Base-by-base conservation (phyloP, 352 stramenopile genomes). In the Chrysophaeum taylorii region DNA sequence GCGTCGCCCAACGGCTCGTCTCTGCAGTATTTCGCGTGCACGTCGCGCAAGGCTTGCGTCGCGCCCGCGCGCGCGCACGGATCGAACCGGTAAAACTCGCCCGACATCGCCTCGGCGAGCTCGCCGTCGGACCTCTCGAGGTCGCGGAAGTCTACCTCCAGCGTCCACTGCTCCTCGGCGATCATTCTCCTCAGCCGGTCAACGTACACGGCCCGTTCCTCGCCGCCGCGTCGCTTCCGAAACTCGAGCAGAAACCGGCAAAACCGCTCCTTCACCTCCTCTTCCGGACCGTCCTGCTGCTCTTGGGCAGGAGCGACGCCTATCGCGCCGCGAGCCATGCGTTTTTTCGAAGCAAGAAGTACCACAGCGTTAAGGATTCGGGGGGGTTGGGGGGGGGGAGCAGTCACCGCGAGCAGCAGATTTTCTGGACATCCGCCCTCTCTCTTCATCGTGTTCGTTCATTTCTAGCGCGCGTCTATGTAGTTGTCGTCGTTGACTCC, bases 101-200 rank as follows among this genome's bases (percentile, higher is more conserved):
- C 41, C 70, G 86, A 76, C 27, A 91, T 78, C 18, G 83, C 85
- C 57, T 88, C 78, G 0, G 83, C 81, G 16, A 89, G 64, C 60
- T 89, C 83, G 2, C 69, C 50, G 76, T 89, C 78, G 53, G 81
- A 69, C 21, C 68, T 45, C 0, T 78, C 41, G 0, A 91, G 38
- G 70, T 91, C 82, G 15, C 62, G n/a, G 70, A 82, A 89, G 70
- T 91, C 85, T 2, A 89, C 74, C 72, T 82, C 83, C 0, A 91
- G 54, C 4, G 84, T 90, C 23, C 57, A 37, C 18, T 64, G 60
- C 37, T 77, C 69, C 23, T 42, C 48, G 15, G 48, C 42, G 54
- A 76, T 43, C 72, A 76, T 76, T 7, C 14, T 18, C 23, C 29
- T 31, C 2, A 71, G 50, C 39, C 21, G 45, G 0, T 2, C 0